Base-by-base conservation (phyloP, 1,284 basidiomycete genomes). In the Trametes sp. region DNA sequence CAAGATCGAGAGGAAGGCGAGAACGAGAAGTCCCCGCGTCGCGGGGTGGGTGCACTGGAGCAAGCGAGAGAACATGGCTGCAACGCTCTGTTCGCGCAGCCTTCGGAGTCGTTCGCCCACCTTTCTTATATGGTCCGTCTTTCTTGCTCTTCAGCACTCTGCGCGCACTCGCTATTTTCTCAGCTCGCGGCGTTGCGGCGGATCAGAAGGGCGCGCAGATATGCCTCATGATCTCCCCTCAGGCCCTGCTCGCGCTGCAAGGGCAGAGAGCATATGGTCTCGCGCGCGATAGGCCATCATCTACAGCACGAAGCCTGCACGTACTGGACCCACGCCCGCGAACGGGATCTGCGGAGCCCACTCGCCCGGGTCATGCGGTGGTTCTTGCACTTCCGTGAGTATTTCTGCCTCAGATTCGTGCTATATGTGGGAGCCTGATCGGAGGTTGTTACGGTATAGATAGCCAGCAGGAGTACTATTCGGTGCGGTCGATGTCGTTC, bases 251-350 rank as follows among this genome's bases (percentile, higher is more conserved):
- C 26, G 42, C 35, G n/a, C 24, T 45, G 16, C 29, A 29, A 36
- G 33, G 45, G 33, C 38, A 21, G 29, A 7, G 19, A 61, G 61
- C 63, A 67, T 67, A 67, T 67, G 65, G 65, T 24, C 28, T 28
- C 23, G 42, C 29, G 33, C 19, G 35, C 28, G 62, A 62, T 61
- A 62, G 54, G 16, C 36, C 46, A 51, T 29, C 57, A 48, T 57
- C 44, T 14, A 11, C 10, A 42, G 29, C 54, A 23, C 23, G 53
- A 61, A 60, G 13, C 10, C 11, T 31, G 28, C 24, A 51, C 28
- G 41, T 23, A 21, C 33, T 24, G 19, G 10, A 21, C 35, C 29
- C 45, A 52, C 49, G 42, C 52, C 54, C 53, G 26, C 29, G 28
- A 35, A 56, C 48, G 52, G 57, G 46, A 49, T 26, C 29, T 33